A percentile compares a stretch with the other conserved stretches of the same genome.
Evolutionary conservation across 352 stramenopile species (phyloP).

Genomic region (Thraustochytrium sp.): DNA sequence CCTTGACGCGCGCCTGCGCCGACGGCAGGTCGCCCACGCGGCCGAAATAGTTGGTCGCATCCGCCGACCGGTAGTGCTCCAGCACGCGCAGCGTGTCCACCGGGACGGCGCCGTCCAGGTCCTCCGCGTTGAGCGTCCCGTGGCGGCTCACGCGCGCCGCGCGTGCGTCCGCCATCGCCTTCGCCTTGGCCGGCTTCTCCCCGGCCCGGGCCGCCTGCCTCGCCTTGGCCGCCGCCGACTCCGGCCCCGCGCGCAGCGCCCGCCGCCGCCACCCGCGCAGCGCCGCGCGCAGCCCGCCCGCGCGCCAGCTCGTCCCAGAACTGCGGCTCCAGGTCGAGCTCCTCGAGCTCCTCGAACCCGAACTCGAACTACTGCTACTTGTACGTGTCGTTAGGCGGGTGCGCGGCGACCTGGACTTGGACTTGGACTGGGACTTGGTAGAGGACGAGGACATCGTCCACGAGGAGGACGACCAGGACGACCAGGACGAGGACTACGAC

Average conservation of each 20-base stretch:
- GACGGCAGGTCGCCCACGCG: neutral
- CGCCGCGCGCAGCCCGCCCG: neutral
- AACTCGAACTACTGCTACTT: neutral
- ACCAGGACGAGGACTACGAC: too few species aligned
- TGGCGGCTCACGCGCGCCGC: too few species aligned
- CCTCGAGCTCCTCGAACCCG: neutral
- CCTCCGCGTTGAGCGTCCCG: slow-evolving; percentile 25
- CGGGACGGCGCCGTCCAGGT: neutral
- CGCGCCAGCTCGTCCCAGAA: neutral
- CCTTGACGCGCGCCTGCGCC: neutral
- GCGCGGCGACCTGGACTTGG: neutral
- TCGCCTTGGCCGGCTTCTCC: too few species aligned
- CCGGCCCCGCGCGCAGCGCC: too few species aligned
- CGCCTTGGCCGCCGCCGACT: neutral
- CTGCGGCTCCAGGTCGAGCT: neutral
- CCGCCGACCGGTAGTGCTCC: slow-evolving; percentile 17
- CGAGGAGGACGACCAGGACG: too few species aligned
- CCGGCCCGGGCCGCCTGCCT: too few species aligned
- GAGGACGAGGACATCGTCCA: too few species aligned
- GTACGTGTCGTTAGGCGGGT: neutral
- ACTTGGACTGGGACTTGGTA: too few species aligned
- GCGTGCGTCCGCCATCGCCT: neutral
- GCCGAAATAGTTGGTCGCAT: neutral
- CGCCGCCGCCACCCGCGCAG: too few species aligned
- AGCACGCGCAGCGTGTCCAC: slow-evolving; percentile 18